A percentile compares a stretch with the other conserved stretches of the same genome.
Conservation (phyloP, 345 rosid species). For the Schrenkiella parvula region DNA sequence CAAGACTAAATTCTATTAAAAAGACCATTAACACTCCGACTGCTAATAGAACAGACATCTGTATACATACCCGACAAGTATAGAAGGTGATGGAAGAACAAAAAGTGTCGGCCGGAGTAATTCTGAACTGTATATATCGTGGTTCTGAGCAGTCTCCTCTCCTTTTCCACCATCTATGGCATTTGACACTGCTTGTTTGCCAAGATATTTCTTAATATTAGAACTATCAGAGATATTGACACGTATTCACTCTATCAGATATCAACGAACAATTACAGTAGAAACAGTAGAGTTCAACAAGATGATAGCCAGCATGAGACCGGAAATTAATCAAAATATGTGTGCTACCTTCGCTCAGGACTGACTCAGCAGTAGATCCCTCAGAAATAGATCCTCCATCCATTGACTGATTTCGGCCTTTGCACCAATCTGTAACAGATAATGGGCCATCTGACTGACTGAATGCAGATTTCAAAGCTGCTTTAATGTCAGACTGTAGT, state of each 20-base stretch:
- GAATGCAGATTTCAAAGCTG: constrained; percentile 89
- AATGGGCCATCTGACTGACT: constrained; percentile 83
- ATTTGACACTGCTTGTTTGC: constrained; percentile 34
- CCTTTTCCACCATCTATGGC: constrained; percentile 57
- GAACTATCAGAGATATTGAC: neutral
- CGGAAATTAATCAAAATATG: constrained; percentile 55
- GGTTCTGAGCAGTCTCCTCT: constrained; percentile 71
- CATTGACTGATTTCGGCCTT: constrained; percentile 64
- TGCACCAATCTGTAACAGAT: constrained; percentile 92
- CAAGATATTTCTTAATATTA: neutral
- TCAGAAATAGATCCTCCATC: constrained; percentile 56
- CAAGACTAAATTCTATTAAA: neutral
- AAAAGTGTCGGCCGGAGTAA: constrained; percentile 67
- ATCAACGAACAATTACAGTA: constrained; percentile 7
- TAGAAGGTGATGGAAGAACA: constrained; percentile 87
- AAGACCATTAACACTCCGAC: neutral
- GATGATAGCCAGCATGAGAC: constrained; percentile 57
- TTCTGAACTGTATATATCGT: constrained; percentile 61
- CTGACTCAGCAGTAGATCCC: constrained; percentile 77
- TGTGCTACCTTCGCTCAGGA: constrained; percentile 63
- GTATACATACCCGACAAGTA: constrained; percentile 85
- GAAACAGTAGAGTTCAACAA: constrained; percentile 7
- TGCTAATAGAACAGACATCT: constrained; percentile 10
- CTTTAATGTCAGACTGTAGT: constrained; percentile 83
- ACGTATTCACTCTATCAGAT: neutral